Conservation (phyloP, 768 basidiomycete genomes). For the Trametes gibbosa region DNA sequence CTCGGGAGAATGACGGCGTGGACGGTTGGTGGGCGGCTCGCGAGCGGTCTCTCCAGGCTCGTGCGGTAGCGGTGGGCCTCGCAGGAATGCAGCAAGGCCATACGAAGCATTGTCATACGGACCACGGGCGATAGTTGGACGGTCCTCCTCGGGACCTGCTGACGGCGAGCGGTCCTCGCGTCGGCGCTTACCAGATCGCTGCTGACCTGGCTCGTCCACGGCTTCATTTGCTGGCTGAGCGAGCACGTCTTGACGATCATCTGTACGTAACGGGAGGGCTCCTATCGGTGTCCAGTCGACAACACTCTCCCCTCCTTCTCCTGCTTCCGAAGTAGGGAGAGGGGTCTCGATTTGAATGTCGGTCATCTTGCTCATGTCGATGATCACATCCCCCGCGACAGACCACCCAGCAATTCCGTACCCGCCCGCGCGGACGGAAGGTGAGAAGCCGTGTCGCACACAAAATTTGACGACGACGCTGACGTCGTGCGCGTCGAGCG, state of each 20-base stretch:
- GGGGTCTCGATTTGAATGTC: slow-evolving; percentile 70
- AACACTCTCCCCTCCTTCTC: neutral
- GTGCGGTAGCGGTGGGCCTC: slow-evolving; percentile 34
- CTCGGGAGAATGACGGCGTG: slow-evolving; percentile 20
- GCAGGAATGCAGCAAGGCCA: slow-evolving; percentile 50
- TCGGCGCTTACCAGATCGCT: slow-evolving; percentile 39
- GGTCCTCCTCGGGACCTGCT: slow-evolving; percentile 2
- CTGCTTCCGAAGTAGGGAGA: slow-evolving; percentile 5
- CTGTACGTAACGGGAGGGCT: slow-evolving; percentile 36
- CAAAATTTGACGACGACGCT: slow-evolving; percentile 80
- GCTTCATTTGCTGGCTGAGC: slow-evolving; percentile 33
- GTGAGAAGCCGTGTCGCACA: slow-evolving; percentile 60
- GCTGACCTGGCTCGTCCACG: neutral
- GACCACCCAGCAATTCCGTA: slow-evolving; percentile 92
- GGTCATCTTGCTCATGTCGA: slow-evolving; percentile 71
- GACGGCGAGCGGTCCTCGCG: slow-evolving; percentile 41
- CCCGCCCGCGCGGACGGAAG: slow-evolving; percentile 86
- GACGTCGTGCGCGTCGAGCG: slow-evolving; percentile 77
- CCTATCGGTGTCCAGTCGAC: slow-evolving; percentile 61
- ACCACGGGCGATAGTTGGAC: slow-evolving; percentile 3
- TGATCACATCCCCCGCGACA: slow-evolving; percentile 79
- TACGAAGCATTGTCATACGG: slow-evolving; percentile 56
- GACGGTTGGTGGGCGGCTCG: slow-evolving; percentile 26
- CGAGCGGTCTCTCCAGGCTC: slow-evolving; percentile 29
- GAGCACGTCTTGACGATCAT: slow-evolving; percentile 57